Conservation (phyloP, 1,139 yeast genomes). For the Yamadazyma taylorii region DNA sequence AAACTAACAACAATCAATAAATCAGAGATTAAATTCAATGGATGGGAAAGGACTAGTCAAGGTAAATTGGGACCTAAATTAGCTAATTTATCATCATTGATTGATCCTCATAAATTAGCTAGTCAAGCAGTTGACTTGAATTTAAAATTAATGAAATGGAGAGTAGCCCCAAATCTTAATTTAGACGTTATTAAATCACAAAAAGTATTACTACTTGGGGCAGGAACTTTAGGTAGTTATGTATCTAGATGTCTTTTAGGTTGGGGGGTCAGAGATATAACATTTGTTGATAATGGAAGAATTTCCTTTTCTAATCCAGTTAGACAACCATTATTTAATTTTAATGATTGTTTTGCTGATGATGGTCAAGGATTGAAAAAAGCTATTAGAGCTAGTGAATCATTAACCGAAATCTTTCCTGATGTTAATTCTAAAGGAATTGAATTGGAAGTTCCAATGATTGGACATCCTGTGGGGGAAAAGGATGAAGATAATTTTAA, state of each 20-base stretch:
- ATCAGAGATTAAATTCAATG: constrained; percentile 48
- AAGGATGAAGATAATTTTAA: constrained; percentile 45
- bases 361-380: constrained; percentile 60
- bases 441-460: constrained; percentile 84
- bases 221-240: constrained; percentile 95
- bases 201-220: constrained; percentile 79
- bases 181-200: constrained; percentile 60
- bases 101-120: constrained; percentile 79
- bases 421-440: constrained; percentile 65
- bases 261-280: constrained; percentile 87
- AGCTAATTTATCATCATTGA: constrained; percentile 76
- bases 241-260: constrained; percentile 84
- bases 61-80: constrained; percentile 79
- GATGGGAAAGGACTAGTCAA: constrained; percentile 85
- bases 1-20: constrained; percentile 3
- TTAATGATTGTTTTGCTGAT: constrained; percentile 68
- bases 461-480: constrained; percentile 67
- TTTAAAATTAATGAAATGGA: constrained; percentile 93
- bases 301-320: constrained; percentile 95
- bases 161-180: constrained; percentile 80
- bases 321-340: constrained; percentile 81
- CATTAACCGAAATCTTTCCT: constrained; percentile 74
- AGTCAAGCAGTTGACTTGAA: constrained; percentile 91
- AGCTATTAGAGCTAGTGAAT: constrained; percentile 74
- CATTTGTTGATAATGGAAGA: constrained; percentile 86